Conservation (phyloP, 1,139 yeast genomes). For the Debaryomycetaceae sp. region DNA sequence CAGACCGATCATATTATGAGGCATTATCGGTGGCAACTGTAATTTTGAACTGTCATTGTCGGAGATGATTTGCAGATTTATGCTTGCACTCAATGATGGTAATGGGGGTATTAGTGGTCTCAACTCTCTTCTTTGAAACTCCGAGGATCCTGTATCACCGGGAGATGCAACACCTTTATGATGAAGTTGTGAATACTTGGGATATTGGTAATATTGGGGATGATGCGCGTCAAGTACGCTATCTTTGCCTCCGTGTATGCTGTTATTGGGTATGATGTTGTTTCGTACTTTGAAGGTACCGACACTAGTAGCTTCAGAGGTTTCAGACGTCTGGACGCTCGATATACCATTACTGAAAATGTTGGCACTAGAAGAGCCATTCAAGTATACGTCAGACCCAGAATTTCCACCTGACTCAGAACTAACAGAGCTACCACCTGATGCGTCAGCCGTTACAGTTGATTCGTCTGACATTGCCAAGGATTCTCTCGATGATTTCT, state of each 20-base stretch:
- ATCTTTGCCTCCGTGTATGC: constrained; percentile 13
- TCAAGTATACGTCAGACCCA: background rate
- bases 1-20: background rate
- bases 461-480: constrained; percentile 1
- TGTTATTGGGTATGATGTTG: constrained; percentile 10
- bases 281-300: constrained; percentile 6
- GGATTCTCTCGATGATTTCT: constrained; percentile 1
- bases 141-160: background rate
- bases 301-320: constrained; percentile 9
- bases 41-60: constrained; percentile 4
- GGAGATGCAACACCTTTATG: background rate
- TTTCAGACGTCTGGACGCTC: constrained; percentile 8
- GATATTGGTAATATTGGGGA: constrained; percentile 22
- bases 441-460: constrained; percentile 3
- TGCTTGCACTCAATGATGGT: constrained; percentile 16
- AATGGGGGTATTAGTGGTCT: constrained; percentile 1
- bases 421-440: constrained; percentile 5
- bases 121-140: background rate
- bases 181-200: constrained; percentile 20
- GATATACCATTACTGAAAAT: constrained; percentile 7
- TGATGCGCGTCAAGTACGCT: constrained; percentile 6
- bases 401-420: constrained; percentile 1
- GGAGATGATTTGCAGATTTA: constrained; percentile 2
- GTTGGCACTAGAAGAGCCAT: constrained; percentile 5
- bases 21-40: constrained; percentile 15